Evolutionary conservation across 148 eudicot species (phyloP).

Genomic region (Talinum fruticosum): DNA sequence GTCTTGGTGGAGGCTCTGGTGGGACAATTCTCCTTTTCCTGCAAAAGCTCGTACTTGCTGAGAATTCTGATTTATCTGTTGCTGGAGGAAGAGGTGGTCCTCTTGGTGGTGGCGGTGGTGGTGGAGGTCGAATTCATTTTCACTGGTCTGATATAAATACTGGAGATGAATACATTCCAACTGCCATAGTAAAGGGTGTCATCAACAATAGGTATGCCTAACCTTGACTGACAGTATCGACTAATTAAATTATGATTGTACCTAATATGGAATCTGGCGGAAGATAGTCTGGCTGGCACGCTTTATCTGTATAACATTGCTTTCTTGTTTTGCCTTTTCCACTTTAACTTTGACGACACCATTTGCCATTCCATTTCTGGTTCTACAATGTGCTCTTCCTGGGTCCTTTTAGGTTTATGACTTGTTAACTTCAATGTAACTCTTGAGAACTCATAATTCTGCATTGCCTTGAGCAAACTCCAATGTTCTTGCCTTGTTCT

Average conservation of each 20-base stretch:
- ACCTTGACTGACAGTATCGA: neutral
- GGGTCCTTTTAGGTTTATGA: too few relatives aligned
- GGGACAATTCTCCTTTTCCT: slow-evolving; percentile 83
- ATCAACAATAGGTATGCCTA: slow-evolving; percentile 56
- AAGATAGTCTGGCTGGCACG: neutral
- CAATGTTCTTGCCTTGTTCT: neutral
- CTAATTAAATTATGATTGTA: neutral
- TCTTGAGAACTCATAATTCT: neutral
- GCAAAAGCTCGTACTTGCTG: slow-evolving; percentile 46
- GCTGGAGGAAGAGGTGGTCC: slow-evolving; percentile 76
- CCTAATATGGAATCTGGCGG: neutral
- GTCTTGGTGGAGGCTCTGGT: slow-evolving; percentile 92
- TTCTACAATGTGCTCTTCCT: too few relatives aligned
- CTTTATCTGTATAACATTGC: neutral
- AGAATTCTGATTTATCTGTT: slow-evolving; percentile 62
- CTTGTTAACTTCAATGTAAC: too few relatives aligned
- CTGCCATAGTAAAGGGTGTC: slow-evolving; percentile 59
- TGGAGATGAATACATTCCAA: slow-evolving; percentile 66
- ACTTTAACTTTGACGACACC: too few relatives aligned
- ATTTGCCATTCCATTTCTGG: neutral
- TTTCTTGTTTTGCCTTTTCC: too few relatives aligned
- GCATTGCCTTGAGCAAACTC: neutral
- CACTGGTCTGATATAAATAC: slow-evolving; percentile 75
- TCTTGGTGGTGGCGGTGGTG: slow-evolving; percentile 87
- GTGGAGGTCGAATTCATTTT: slow-evolving; percentile 89